Percentiles rank a stretch among this genome's conserved stretches.
These are phyloP conservation scores for Cystobasidium tubakii DNA, from an alignment of 768 basidiomycete genomes.

Conservation along the genomic window DNA sequence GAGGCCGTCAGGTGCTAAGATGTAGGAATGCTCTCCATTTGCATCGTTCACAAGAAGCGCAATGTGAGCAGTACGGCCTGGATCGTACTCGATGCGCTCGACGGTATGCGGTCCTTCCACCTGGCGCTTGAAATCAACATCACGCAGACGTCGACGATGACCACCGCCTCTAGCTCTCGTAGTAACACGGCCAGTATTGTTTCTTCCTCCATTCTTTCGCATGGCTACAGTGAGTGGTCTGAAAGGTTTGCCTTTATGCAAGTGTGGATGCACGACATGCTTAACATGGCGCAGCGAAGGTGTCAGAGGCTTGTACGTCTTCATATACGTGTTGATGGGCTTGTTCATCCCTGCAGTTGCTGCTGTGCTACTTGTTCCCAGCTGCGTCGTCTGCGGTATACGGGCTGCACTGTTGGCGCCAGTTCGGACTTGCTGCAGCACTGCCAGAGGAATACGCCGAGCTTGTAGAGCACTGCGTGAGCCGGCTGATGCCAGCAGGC, in stretches of 20 bases:
- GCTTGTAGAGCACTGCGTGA: not conserved
- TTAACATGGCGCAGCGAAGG: constrained; percentile 80
- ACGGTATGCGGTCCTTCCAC: constrained; percentile 79
- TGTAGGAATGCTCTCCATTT: constrained; percentile 66
- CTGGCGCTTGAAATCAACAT: constrained; percentile 75
- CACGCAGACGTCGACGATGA: constrained; percentile 74
- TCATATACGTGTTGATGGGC: constrained; percentile 55
- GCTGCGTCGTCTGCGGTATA: constrained; percentile 1
- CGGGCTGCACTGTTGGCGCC: constrained; percentile 28
- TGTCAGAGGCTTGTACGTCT: constrained; percentile 82
- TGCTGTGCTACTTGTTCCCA: constrained; percentile 3
- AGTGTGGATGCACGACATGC: constrained; percentile 71
- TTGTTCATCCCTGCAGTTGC: not conserved
- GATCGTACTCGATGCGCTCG: constrained; percentile 93
- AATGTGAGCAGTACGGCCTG: constrained; percentile 86
- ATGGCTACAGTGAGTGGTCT: constrained; percentile 72
- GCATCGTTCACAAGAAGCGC: constrained; percentile 68
- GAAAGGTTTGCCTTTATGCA: constrained; percentile 79
- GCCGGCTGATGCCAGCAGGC: not conserved
- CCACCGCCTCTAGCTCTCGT: constrained; percentile 87
- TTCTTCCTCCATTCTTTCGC: constrained; percentile 80
- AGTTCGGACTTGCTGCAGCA: constrained; percentile 24
- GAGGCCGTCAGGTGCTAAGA: constrained; percentile 82
- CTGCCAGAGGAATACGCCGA: not conserved
- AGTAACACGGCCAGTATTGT: constrained; percentile 73